Percentiles rank a stretch among this genome's conserved stretches.
These are phyloP conservation scores for Chlamydomonas incerta DNA, from an alignment of 139 green algal species.

Conservation along the genomic window DNA sequence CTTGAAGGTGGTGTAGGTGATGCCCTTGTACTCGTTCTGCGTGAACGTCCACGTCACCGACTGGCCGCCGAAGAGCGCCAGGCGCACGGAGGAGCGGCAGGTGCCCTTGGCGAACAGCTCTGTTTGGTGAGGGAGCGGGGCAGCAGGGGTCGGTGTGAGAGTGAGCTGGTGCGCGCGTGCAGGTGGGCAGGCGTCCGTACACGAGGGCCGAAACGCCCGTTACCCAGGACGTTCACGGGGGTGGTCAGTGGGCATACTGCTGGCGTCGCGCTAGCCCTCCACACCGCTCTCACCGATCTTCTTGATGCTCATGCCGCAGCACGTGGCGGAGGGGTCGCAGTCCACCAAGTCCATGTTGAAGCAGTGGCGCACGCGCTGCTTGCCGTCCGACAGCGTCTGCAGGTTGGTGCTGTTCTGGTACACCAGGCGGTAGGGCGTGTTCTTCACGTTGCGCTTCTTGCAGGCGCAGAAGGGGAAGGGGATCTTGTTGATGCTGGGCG, in stretches of 20 bases:
- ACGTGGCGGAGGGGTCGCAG: neutral
- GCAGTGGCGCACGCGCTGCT: neutral
- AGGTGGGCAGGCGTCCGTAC: neutral
- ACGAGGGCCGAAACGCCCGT: neutral
- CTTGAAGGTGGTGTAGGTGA: neutral
- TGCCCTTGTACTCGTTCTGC: neutral
- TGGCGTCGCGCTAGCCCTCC: too few species aligned
- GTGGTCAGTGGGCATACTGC: too few species aligned
- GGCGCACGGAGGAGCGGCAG: neutral
- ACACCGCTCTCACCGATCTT: neutral
- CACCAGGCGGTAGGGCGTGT: neutral
- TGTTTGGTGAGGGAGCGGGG: neutral
- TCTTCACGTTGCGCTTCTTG: neutral
- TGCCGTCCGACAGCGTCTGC: neutral
- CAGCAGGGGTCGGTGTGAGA: neutral
- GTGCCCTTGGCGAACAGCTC: neutral
- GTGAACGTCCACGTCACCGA: conserved; percentile 1
- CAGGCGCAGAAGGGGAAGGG: neutral
- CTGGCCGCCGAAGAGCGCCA: neutral
- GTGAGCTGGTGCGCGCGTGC: too few species aligned
- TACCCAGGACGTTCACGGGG: neutral
- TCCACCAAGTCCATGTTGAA: neutral
- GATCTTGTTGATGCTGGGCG: neutral
- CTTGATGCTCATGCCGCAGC: neutral
- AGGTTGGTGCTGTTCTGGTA: neutral